Percentiles rank a stretch among this genome's conserved stretches.
These are phyloP conservation scores for Pseudomonodictys pantanalensis DNA, from an alignment of 495 filamentous ascomycete genomes.

Conservation along the genomic window DNA sequence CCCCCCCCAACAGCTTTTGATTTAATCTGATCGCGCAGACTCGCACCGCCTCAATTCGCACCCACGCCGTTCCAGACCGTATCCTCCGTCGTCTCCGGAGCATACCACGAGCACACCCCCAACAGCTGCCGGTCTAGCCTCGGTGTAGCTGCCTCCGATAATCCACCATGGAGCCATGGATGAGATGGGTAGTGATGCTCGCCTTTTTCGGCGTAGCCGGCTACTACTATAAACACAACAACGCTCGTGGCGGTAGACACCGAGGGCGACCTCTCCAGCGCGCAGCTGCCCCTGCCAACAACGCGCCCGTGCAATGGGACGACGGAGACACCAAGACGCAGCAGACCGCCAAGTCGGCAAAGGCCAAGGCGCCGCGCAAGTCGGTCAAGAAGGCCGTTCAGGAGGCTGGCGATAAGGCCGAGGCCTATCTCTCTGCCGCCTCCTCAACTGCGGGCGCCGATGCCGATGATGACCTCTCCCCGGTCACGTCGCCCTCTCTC, in stretches of 20 bases:
- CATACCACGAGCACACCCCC: too few species aligned
- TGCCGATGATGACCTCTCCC: constrained; percentile 59
- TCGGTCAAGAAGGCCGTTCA: constrained; percentile 29
- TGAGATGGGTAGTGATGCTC: constrained; percentile 32
- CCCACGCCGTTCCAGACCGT: too few species aligned
- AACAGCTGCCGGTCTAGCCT: too few species aligned
- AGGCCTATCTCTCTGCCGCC: constrained; percentile 28
- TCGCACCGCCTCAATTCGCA: too few species aligned
- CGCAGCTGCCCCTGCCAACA: background rate
- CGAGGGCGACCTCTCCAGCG: constrained; percentile 13
- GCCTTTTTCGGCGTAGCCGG: constrained; percentile 24
- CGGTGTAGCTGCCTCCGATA: too few species aligned
- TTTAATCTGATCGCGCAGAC: too few species aligned
- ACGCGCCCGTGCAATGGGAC: background rate
- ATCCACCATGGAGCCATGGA: constrained; percentile 19
- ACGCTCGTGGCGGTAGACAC: background rate
- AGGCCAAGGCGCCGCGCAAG: constrained; percentile 21
- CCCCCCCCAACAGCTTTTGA: too few species aligned
- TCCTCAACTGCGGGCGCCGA: constrained; percentile 72
- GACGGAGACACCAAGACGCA: constrained; percentile 23
- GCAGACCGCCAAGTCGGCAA: constrained; percentile 8
- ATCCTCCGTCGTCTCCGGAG: too few species aligned
- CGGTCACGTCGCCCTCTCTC: constrained; percentile 32
- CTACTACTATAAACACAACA: constrained; percentile 31
- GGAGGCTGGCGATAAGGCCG: constrained; percentile 20